phyloP scores from a whole-genome alignment of 2,329 filamentous ascomycete species.

The Aspergillus niger region DNA sequence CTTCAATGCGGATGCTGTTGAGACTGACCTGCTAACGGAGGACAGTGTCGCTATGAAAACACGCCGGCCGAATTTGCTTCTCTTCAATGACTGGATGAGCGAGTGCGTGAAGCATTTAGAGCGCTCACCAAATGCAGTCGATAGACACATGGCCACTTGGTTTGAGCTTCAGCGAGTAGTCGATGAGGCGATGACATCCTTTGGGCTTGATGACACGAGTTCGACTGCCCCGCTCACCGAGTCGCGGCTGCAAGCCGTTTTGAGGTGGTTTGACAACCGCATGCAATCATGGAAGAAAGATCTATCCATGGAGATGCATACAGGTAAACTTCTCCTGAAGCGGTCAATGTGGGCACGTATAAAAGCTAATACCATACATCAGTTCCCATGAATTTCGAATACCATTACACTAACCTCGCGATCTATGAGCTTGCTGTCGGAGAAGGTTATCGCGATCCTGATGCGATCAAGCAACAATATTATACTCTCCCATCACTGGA shows the following conservation, averaged over 20 bases:
- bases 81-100: conserved; percentile 40
- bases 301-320: conserved; percentile 30
- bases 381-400: conserved; percentile 23
- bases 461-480: conserved; percentile 35
- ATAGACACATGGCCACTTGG: conserved; percentile 36
- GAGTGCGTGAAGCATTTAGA: conserved; percentile 36
- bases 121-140: conserved; percentile 31
- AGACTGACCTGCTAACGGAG: conserved; percentile 8
- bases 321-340: conserved; percentile 23
- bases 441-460: conserved; percentile 37
- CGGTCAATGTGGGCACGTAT: neutral
- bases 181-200: conserved; percentile 38
- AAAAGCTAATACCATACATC: neutral
- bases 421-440: conserved; percentile 18
- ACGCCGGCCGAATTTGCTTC: conserved; percentile 37
- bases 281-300: conserved; percentile 38
- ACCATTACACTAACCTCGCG: conserved; percentile 17
- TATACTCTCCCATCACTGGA: conserved; percentile 36
- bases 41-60: conserved; percentile 40
- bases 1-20: neutral
- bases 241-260: conserved; percentile 35
- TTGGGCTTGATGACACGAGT: conserved; percentile 40
- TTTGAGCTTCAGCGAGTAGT: conserved; percentile 39
- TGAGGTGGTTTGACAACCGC: conserved; percentile 40
- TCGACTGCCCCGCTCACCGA: conserved; percentile 34